A percentile compares a stretch with the other conserved stretches of the same genome.
phyloP scores from a whole-genome alignment of 345 rosid genomes.

The Zanthoxylum bungeanum region DNA sequence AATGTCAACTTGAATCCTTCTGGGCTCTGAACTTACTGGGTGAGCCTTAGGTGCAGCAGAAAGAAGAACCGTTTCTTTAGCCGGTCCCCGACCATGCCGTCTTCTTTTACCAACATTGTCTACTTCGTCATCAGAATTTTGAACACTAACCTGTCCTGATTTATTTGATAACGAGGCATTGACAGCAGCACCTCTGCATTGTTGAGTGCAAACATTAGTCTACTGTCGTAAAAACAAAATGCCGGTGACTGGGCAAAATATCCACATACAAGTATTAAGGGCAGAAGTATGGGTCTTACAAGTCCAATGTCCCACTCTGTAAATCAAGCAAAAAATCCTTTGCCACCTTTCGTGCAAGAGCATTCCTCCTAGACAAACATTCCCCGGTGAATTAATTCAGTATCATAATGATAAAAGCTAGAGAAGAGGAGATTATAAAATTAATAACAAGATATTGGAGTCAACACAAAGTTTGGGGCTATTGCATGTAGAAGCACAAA shows the following conservation, averaged over 20 bases:
- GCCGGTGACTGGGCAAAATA: background rate
- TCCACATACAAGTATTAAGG: background rate
- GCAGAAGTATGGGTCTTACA: conserved; percentile 48
- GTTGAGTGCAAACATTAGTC: conserved; percentile 15
- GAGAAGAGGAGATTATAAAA: background rate
- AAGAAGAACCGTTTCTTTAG: conserved; percentile 61
- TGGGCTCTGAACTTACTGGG: conserved; percentile 67
- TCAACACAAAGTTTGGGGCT: background rate
- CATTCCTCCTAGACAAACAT: conserved; percentile 72
- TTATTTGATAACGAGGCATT: conserved; percentile 49
- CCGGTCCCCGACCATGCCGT: conserved; percentile 47
- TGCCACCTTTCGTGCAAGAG: conserved; percentile 68
- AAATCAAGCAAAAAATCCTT: conserved; percentile 87
- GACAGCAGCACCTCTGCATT: conserved; percentile 73
- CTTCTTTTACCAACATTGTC: conserved; percentile 71
- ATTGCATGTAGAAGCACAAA: background rate
- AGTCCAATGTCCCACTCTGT: conserved; percentile 78
- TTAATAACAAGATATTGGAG: background rate
- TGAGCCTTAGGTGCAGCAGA: conserved; percentile 91
- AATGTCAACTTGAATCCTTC: conserved; percentile 72
- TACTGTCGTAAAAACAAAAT: background rate
- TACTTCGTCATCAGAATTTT: conserved; percentile 79
- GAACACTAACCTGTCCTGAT: conserved; percentile 57
- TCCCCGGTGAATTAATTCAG: conserved; percentile 16
- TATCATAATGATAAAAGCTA: background rate